Base-by-base conservation (phyloP, 1,284 basidiomycete genomes). In the Cerioporus squamosus region DNA sequence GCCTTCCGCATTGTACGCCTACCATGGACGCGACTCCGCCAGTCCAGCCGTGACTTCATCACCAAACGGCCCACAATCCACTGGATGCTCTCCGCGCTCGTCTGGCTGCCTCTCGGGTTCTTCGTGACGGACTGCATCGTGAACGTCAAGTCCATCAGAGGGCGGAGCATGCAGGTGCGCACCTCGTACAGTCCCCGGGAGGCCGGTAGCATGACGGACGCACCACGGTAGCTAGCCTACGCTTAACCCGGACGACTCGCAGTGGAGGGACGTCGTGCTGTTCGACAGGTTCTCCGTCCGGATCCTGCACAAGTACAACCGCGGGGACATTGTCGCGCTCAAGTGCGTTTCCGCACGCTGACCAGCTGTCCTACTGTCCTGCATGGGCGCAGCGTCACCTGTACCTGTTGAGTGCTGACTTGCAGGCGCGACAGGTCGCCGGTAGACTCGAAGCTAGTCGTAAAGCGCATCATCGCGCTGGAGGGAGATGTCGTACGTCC, bases 141-240 rank as follows among this genome's bases (percentile, higher is more conserved):
- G 67, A 77, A 81, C 39, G 46, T 89, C 40, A 84, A 84, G 60
- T 74, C 76, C 2, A 78, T 91, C 24, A 78, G 75, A 14, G 90
- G 90, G 1, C 75, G 82, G 48, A 91, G 89, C 66, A 92, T 92
- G 90, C 88, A 91, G 86, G 90, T 88, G 63, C 54, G 77, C 63
- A 48, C 46, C 18, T 26, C 47, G 14, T 3, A 17, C 26, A 6
- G 58, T 20, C n/a, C 9, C 12, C 12, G 38, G 44, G 61, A 17
- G 59, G 31, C 9, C 29, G 24, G 22, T 36, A 24, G 29, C 24
- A 18, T 38, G 42, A 40, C 42, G 42, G n/a, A 51, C 26, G 33
- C 51, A 18, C 48, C 33, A 39, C 36, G 63, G 60, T 61, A 82
- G 78, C 68, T 78, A 92, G 90, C 90, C 90, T 45, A 90, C 88